Base-by-base conservation (phyloP, 176 grass and related monocot species). In the Miscanthus lutarioriparius region DNA sequence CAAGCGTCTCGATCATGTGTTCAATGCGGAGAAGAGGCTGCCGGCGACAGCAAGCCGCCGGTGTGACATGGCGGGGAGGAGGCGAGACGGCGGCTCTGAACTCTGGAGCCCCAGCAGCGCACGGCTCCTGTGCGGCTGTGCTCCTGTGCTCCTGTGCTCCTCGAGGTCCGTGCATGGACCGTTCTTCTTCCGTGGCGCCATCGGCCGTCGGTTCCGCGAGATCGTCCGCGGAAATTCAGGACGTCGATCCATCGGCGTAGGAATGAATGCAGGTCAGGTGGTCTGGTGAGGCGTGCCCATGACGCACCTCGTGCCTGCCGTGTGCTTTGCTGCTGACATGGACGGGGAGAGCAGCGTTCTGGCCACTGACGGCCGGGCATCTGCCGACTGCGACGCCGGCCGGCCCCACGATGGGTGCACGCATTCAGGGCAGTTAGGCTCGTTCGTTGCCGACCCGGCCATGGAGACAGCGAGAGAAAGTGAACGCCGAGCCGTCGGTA, bases 1-100 rank as follows among this genome's bases (percentile, higher is more conserved):
- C 45, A 38, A 54, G 69, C 65, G 70, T 89, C 83, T 56, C 14
- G 7, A 78, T 89, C 78, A 45, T 82, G 88, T 78, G 79, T 82
- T 82, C 12, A 89, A 85, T 76, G 82, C 32, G 47, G 51, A n/a
- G 19, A 54, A 23, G 45, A 56, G 77, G 32, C 41, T 23, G 48
- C 58, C 44, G 36, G 68, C 6, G 62, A 73, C 41, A 62, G 19
- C 39, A 3, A 86, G 68, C 54, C 68, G 56, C 30, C 68, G 51
- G 2, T 80, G 2, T 86, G 76, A 53, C 54, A 28, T 10, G 39
- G 59, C 82, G 10, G 19, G 39, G 45, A 70, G 45, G 32, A 37
- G 79, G 66, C 61, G 28, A 58, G 16, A 62, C 40, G 54, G 8
- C 44, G 32, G 7, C 51, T 76, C 15, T 58, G 27, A 17, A 66